These are phyloP conservation scores for Nothopassalora personata DNA, from an alignment of 2,329 filamentous ascomycete species.

Conservation along the genomic window DNA sequence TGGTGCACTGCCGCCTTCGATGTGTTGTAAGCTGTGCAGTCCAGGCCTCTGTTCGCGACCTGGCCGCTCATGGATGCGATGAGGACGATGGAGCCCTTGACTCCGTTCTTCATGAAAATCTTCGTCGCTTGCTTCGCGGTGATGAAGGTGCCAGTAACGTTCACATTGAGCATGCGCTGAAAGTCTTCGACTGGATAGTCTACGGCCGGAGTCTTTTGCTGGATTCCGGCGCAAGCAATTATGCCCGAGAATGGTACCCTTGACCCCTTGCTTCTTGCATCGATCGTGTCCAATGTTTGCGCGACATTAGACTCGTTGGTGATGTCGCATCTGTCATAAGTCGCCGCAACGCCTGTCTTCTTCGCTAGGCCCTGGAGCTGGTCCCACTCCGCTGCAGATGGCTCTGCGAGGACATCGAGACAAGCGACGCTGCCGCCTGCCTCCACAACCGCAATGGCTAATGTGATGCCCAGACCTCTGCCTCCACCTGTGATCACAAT, in stretches of 20 bases:
- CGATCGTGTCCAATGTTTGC: constrained; percentile 53
- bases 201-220: constrained; percentile 26
- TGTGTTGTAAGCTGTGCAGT: constrained; percentile 48
- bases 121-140: constrained; percentile 31
- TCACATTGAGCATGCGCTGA: constrained; percentile 35
- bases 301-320: constrained; percentile 54
- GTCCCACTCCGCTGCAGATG: constrained; percentile 55
- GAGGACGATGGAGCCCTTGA: constrained; percentile 35
- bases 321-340: constrained; percentile 73
- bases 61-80: constrained; percentile 37
- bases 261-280: constrained; percentile 61
- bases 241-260: constrained; percentile 57
- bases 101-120: constrained; percentile 29
- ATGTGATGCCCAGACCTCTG: constrained; percentile 27
- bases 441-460: constrained; percentile 28
- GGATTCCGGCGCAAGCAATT: constrained; percentile 27
- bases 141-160: constrained; percentile 36
- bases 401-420: constrained; percentile 43
- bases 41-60: constrained; percentile 41
- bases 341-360: constrained; percentile 57
- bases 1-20: constrained; percentile 53
- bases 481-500: constrained; percentile 29
- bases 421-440: constrained; percentile 28
- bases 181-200: constrained; percentile 33
- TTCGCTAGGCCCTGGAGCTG: constrained; percentile 56